A percentile compares a stretch with the other conserved stretches of the same genome.
phyloP scores from a whole-genome alignment of 495 filamentous ascomycete species.

The Aspergillus wentii region DNA sequence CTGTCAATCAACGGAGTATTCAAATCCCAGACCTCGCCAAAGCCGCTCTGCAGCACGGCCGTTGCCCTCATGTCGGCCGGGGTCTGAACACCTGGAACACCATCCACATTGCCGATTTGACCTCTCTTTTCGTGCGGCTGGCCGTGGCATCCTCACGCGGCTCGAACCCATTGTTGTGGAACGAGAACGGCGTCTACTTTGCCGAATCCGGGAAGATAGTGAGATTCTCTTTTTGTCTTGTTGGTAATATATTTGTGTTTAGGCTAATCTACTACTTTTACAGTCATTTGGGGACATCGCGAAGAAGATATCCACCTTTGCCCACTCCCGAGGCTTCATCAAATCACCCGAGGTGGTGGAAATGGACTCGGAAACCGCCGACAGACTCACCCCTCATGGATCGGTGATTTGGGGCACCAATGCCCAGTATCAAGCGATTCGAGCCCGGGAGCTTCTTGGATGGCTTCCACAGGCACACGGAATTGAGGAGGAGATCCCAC shows the following conservation, averaged over 20 bases:
- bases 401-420: constrained; percentile 33
- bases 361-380: constrained; percentile 12
- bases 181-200: constrained; percentile 59
- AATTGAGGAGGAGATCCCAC: constrained; percentile 13
- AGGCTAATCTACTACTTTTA: neutral
- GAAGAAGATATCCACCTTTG: constrained; percentile 45
- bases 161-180: constrained; percentile 51
- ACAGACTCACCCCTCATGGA: constrained; percentile 13
- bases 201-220: constrained; percentile 52
- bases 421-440: constrained; percentile 7
- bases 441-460: constrained; percentile 11
- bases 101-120: constrained; percentile 59
- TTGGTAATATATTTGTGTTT: too few species aligned
- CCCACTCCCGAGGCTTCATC: constrained; percentile 51
- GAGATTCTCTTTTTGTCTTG: neutral
- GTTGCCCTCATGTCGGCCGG: constrained; percentile 48
- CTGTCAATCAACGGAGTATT: constrained; percentile 53
- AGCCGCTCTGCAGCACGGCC: constrained; percentile 45
- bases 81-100: constrained; percentile 57
- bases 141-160: constrained; percentile 46
- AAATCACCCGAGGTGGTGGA: constrained; percentile 36
- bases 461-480: constrained; percentile 6
- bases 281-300: constrained; percentile 51
- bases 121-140: constrained; percentile 45
- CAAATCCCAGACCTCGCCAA: constrained; percentile 51